Evolutionary conservation across 306 rosid species (phyloP).

Genomic region (Castanea crenata): DNA sequence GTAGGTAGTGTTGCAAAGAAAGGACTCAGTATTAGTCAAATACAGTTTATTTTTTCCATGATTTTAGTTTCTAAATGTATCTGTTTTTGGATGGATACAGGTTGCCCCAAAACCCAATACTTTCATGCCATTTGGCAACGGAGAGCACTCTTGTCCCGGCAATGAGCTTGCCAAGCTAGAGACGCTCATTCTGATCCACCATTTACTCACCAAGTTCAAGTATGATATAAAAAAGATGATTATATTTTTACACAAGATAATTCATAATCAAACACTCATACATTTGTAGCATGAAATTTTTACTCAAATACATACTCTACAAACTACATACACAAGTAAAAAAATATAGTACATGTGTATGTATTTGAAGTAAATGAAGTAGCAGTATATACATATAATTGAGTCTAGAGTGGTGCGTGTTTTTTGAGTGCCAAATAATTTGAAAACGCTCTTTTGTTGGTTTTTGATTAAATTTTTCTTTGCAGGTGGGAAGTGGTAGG

Average conservation of each 20-base stretch:
- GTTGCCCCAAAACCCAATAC: conserved; percentile 69
- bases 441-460: background rate
- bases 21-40: background rate
- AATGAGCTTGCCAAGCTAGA: conserved; percentile 87
- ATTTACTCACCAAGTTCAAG: conserved; percentile 71
- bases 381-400: background rate
- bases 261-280: no score
- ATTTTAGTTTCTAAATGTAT: background rate
- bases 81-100: conserved; percentile 31
- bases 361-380: background rate
- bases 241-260: background rate
- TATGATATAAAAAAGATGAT: conserved; percentile 5
- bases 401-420: background rate
- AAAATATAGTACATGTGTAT: background rate
- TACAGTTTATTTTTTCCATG: background rate
- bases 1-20: conserved; percentile 28
- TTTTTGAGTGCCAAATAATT: background rate
- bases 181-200: conserved; percentile 69
- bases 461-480: conserved; percentile 7
- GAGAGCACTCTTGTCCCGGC: conserved; percentile 88
- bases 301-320: no score
- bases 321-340: no score
- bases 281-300: no score
- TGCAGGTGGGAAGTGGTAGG: conserved; percentile 86
- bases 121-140: conserved; percentile 91